Conservation (phyloP, 371 early-diverging fungal species). For the Lichtheimia ornata region DNA sequence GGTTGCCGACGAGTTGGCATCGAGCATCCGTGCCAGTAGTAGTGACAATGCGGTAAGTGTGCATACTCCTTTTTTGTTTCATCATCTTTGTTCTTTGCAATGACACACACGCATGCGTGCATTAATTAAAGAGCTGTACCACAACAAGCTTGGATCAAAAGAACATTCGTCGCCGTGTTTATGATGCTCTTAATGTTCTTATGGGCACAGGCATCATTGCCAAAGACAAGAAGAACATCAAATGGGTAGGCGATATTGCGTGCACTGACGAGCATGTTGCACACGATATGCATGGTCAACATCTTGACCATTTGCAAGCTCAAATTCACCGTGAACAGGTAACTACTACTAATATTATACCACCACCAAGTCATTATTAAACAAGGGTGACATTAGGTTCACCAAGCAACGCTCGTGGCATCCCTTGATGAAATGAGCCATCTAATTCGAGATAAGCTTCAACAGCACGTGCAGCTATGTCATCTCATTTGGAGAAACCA, state of each 20-base stretch:
- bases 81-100: neutral
- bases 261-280: slow-evolving; percentile 1
- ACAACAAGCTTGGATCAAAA: slow-evolving; percentile 50
- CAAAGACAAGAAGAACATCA: slow-evolving; percentile 66
- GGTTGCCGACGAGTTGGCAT: slow-evolving; percentile 36
- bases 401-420: too few relatives aligned
- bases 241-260: slow-evolving; percentile 58
- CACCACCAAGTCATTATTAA: too few relatives aligned
- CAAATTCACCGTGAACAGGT: too few relatives aligned
- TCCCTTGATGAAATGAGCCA: too few relatives aligned
- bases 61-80: neutral
- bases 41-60: slow-evolving; percentile 2
- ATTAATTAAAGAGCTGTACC: neutral
- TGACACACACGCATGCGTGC: too few relatives aligned
- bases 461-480: neutral
- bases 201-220: slow-evolving; percentile 68
- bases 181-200: slow-evolving; percentile 76
- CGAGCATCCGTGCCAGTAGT: slow-evolving; percentile 5
- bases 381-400: too few relatives aligned
- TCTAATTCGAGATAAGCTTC: neutral
- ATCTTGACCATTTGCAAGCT: too few relatives aligned
- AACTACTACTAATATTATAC: neutral
- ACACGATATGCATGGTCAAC: neutral
- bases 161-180: slow-evolving; percentile 77
- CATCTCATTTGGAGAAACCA: slow-evolving; percentile 3